A percentile compares a stretch with the other conserved stretches of the same genome.
These are phyloP conservation scores for Termitomyces sp. DNA, from an alignment of 768 basidiomycete species.

Conservation along the genomic window DNA sequence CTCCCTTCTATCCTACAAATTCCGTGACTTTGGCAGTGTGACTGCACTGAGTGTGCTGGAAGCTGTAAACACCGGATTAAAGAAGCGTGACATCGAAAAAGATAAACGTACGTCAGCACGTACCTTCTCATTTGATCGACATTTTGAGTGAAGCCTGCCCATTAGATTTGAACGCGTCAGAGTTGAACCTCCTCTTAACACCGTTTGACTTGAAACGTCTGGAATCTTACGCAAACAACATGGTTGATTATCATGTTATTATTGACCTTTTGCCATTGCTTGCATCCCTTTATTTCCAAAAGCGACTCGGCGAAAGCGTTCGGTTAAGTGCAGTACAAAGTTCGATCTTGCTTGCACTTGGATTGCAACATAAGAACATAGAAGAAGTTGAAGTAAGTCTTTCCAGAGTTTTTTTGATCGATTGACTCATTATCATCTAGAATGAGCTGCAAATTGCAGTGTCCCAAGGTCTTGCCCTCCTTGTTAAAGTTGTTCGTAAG, in stretches of 20 bases:
- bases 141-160: background rate
- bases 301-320: conserved; percentile 56
- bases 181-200: conserved; percentile 59
- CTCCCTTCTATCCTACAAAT: conserved; percentile 85
- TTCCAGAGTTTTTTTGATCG: background rate
- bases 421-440: conserved; percentile 27
- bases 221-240: conserved; percentile 92
- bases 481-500: conserved; percentile 87
- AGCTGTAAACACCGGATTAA: conserved; percentile 64
- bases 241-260: conserved; percentile 95
- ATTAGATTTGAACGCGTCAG: conserved; percentile 27
- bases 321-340: conserved; percentile 84
- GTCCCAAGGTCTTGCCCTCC: conserved; percentile 82
- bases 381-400: conserved; percentile 79
- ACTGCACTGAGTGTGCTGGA: conserved; percentile 86
- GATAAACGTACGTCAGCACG: conserved; percentile 26
- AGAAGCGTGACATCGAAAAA: conserved; percentile 33
- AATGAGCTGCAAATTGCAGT: conserved; percentile 78
- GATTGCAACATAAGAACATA: conserved; percentile 82
- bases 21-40: conserved; percentile 88
- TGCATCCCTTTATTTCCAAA: conserved; percentile 82
- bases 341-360: conserved; percentile 84
- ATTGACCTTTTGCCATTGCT: conserved; percentile 84
- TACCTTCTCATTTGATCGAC: background rate
- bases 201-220: conserved; percentile 96